phyloP scores from a whole-genome alignment of 768 basidiomycete genomes.

The Boletus rubroflammeus region DNA sequence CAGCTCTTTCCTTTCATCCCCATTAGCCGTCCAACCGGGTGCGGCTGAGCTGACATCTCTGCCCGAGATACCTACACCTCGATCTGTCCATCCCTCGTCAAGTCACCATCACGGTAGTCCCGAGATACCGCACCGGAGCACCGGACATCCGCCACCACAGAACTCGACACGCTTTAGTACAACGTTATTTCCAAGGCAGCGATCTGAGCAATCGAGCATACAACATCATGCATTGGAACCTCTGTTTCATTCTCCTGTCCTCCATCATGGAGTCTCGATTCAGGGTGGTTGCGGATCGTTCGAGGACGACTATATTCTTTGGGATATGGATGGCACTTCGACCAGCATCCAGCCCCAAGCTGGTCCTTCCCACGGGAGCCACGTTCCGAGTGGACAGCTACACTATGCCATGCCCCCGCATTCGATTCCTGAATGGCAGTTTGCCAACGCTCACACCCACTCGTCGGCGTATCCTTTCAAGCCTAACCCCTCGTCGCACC shows the following conservation, averaged over 20 bases:
- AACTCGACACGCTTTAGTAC: not conserved
- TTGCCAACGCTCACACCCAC: not conserved
- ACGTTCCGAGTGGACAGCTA: conserved; percentile 1
- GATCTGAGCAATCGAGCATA: not conserved
- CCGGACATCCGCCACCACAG: not conserved
- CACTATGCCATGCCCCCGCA: not conserved
- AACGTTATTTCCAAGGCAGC: not conserved
- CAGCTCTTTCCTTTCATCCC: conserved; percentile 8
- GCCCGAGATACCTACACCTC: not conserved
- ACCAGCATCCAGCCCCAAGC: not conserved
- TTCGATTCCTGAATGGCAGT: conserved; percentile 7
- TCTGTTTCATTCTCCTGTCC: not conserved
- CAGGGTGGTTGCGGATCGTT: not conserved
- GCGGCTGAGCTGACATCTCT: not conserved
- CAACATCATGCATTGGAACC: not conserved
- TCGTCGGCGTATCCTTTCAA: not conserved
- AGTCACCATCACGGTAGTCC: not conserved
- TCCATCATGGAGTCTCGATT: not conserved
- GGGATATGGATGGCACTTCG: not conserved
- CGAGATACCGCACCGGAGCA: not conserved
- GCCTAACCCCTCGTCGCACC: not conserved
- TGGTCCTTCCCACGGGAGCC: not conserved
- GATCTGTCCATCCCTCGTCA: not conserved
- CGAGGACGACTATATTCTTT: not conserved
- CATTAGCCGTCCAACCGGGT: conserved; percentile 5